Percentiles rank a stretch among this genome's conserved stretches.
Evolutionary conservation across 2,329 filamentous ascomycete genomes (phyloP).

Genomic region (Lachnellula arida): DNA sequence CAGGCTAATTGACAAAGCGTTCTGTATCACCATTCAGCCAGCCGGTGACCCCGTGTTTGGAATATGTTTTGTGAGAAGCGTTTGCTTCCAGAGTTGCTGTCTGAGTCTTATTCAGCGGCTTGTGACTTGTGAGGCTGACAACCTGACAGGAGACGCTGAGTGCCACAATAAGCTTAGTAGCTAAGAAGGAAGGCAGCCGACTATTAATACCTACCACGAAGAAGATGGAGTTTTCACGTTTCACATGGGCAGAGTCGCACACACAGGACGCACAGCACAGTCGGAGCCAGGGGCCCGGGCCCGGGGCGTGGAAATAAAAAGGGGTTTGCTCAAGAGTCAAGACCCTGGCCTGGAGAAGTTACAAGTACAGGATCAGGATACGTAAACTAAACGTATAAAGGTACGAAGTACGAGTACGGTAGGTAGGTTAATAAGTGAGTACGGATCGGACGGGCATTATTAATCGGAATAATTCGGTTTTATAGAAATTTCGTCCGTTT

Average conservation of each 20-base stretch:
- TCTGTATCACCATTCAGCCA: neutral
- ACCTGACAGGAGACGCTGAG: too few relatives aligned
- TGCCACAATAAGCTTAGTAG: too few relatives aligned
- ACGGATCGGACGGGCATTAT: too few relatives aligned
- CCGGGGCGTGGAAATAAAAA: neutral
- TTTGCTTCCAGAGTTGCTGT: neutral
- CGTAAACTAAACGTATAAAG: neutral
- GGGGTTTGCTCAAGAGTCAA: neutral
- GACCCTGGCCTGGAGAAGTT: neutral
- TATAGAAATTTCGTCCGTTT: too few relatives aligned
- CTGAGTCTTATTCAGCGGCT: neutral
- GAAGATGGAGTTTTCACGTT: neutral
- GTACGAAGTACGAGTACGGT: too few relatives aligned
- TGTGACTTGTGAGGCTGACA: too few relatives aligned
- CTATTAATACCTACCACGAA: neutral
- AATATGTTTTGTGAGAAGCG: neutral
- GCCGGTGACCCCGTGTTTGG: neutral
- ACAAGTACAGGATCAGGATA: neutral
- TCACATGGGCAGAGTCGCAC: neutral
- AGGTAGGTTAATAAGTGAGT: too few relatives aligned
- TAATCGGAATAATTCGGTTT: too few relatives aligned
- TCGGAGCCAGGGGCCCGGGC: neutral
- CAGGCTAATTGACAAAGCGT: too few relatives aligned
- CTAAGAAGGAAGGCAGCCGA: too few relatives aligned
- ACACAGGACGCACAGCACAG: neutral